A percentile compares a stretch with the other conserved stretches of the same genome.
Conservation (phyloP, 331 rosid genomes). For the Dryas integrifolia region DNA sequence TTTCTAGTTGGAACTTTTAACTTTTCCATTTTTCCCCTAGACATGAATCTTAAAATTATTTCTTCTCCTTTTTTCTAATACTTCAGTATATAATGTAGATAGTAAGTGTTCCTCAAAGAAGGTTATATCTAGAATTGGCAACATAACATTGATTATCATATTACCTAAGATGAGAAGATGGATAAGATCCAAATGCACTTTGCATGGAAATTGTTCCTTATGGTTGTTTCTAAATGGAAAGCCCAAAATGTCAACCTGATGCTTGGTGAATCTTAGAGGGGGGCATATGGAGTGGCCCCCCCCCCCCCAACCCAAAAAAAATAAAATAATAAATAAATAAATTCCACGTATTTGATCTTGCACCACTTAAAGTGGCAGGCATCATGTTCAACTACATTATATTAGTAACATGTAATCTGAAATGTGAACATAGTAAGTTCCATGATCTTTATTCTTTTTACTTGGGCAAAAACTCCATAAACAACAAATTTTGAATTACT, state of each 20-base stretch:
- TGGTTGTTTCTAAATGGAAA: neutral
- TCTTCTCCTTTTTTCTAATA: neutral
- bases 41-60: neutral
- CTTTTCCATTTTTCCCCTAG: neutral
- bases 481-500: slow-evolving; percentile 12
- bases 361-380: slow-evolving; percentile 10
- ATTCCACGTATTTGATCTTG: neutral
- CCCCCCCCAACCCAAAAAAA: too few relatives aligned
- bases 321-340: neutral
- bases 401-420: slow-evolving; percentile 10
- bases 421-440: slow-evolving; percentile 9
- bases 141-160: slow-evolving; percentile 1
- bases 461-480: slow-evolving; percentile 5
- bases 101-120: neutral
- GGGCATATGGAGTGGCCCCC: neutral
- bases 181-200: slow-evolving; percentile 1
- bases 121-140: neutral
- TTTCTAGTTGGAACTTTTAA: slow-evolving; percentile 16
- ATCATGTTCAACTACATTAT: slow-evolving; percentile 14
- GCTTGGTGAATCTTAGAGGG: slow-evolving; percentile 11
- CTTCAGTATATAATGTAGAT: neutral
- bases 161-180: neutral
- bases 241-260: neutral
- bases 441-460: neutral
- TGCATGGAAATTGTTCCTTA: neutral